Conservation (phyloP, 768 basidiomycete species). For the Coprinellus aureogranulatus region DNA sequence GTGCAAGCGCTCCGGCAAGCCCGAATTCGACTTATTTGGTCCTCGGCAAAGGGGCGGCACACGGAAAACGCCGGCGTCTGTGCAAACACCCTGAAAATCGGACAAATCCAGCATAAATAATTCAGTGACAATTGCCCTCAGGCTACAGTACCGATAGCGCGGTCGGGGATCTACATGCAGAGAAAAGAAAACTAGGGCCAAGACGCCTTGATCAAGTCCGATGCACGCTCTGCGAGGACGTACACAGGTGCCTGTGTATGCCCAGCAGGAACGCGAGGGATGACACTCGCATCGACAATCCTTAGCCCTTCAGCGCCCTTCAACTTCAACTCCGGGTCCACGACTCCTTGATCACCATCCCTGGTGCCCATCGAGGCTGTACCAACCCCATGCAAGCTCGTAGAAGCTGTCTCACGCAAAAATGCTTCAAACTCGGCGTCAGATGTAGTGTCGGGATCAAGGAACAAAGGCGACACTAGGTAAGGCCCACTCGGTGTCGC, state of each 20-base stretch:
- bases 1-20: too few relatives aligned
- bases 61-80: too few relatives aligned
- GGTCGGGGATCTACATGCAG: too few relatives aligned
- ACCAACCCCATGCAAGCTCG: slow-evolving; percentile 30
- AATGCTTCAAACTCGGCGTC: slow-evolving; percentile 9
- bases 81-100: too few relatives aligned
- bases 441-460: slow-evolving; percentile 1
- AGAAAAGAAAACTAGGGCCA: neutral
- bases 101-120: too few relatives aligned
- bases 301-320: slow-evolving; percentile 33
- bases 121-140: too few relatives aligned
- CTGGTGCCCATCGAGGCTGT: slow-evolving; percentile 31
- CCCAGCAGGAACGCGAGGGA: slow-evolving; percentile 1
- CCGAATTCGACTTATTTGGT: too few relatives aligned
- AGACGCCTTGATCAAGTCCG: neutral
- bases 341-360: slow-evolving; percentile 27
- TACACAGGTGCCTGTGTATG: neutral
- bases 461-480: neutral
- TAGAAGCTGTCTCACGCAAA: slow-evolving; percentile 17
- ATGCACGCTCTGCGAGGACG: neutral
- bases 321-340: slow-evolving; percentile 35
- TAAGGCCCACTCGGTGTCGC: too few relatives aligned
- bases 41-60: too few relatives aligned
- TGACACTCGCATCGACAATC: slow-evolving; percentile 35
- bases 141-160: too few relatives aligned